Percentiles rank a stretch among this genome's conserved stretches.
These are phyloP conservation scores for Pseudevernia furfuracea DNA, from an alignment of 495 filamentous ascomycete genomes.

Conservation along the genomic window DNA sequence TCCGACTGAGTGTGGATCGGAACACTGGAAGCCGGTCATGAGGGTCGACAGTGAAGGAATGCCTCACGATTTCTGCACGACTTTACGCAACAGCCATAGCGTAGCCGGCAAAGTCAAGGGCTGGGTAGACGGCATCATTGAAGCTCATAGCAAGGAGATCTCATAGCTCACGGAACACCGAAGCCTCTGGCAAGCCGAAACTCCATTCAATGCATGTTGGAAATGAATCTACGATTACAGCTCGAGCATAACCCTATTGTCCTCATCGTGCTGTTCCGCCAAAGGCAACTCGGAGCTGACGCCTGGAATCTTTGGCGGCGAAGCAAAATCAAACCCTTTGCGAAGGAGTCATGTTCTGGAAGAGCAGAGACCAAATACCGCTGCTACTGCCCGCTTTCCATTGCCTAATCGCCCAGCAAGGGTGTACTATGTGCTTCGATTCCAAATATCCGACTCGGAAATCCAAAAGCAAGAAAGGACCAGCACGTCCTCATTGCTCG, in stretches of 20 bases:
- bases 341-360: not conserved
- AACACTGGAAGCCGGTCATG: constrained; percentile 53
- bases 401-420: not conserved
- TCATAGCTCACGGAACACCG: constrained; percentile 4
- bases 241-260: not conserved
- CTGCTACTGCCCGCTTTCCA: not conserved
- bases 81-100: constrained; percentile 37
- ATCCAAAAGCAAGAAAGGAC: not conserved
- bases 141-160: constrained; percentile 16
- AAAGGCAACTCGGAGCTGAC: not conserved
- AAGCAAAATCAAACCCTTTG: not conserved
- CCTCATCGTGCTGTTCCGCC: not conserved
- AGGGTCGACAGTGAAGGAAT: constrained; percentile 64
- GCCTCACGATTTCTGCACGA: constrained; percentile 70
- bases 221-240: not conserved
- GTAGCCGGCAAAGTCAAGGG: constrained; percentile 23
- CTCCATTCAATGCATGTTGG: not conserved
- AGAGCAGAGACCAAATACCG: not conserved
- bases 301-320: not conserved
- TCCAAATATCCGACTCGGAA: not conserved
- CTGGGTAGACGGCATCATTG: constrained; percentile 25
- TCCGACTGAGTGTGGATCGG: constrained; percentile 14
- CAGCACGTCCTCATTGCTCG: not conserved
- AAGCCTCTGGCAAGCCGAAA: constrained; percentile 5
- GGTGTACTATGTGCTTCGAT: not conserved